Evolutionary conservation across 768 basidiomycete genomes (phyloP).

Genomic region (Tulasnella sp.): DNA sequence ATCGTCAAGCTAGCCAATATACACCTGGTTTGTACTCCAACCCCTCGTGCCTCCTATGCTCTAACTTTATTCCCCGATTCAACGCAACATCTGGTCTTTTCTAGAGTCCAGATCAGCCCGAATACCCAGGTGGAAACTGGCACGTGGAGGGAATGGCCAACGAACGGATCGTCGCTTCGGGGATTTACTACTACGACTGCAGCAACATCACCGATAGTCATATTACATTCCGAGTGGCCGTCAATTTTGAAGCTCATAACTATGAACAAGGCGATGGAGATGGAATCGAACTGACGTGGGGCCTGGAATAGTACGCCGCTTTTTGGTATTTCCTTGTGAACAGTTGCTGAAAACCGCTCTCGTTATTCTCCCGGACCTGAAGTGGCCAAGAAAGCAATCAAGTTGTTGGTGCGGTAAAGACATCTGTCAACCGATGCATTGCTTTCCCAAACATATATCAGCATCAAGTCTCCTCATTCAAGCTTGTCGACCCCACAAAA

Average conservation of each 20-base stretch:
- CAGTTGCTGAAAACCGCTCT: slow-evolving; percentile 38
- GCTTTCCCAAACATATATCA: slow-evolving; percentile 20
- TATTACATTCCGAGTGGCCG: background rate
- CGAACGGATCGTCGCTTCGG: too few species aligned
- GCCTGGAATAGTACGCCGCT: background rate
- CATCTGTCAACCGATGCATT: slow-evolving; percentile 11
- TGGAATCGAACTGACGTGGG: background rate
- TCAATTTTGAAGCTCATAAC: background rate
- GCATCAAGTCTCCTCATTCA: slow-evolving; percentile 13
- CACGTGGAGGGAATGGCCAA: too few species aligned
- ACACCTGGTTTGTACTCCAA: too few species aligned
- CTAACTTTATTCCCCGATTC: too few species aligned
- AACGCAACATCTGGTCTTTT: too few species aligned
- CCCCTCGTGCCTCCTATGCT: too few species aligned
- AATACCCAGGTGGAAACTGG: too few species aligned
- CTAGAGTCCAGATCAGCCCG: too few species aligned
- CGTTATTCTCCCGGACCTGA: slow-evolving; percentile 43
- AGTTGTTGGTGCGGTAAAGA: background rate
- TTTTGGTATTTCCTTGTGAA: slow-evolving; percentile 38
- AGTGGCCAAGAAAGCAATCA: slow-evolving; percentile 29
- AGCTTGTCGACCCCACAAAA: slow-evolving; percentile 4
- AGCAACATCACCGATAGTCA: slow-evolving; percentile 1
- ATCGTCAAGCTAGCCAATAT: too few species aligned
- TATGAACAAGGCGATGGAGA: slow-evolving; percentile 1
- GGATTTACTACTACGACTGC: slow-evolving; percentile 7